Base-by-base conservation (phyloP, 768 basidiomycete genomes). In the Candolleomyces efflorescens region DNA sequence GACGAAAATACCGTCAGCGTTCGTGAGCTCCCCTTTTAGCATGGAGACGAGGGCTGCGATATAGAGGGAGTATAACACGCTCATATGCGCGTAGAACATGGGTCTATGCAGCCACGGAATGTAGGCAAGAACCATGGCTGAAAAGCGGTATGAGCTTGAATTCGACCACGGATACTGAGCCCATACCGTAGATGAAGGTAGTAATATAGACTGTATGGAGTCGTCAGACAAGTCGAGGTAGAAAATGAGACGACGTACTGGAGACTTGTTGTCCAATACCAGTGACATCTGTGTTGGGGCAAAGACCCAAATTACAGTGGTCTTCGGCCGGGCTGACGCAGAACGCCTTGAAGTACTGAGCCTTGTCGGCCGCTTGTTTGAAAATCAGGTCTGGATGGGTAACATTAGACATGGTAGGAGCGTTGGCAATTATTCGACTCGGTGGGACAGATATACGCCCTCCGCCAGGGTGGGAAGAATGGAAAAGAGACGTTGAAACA, bases 261-360 rank as follows among this genome's bases (percentile, higher is more conserved):
- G 65, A 65, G 12, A 65, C 38, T 37, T 65, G 63, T 26, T 62
- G 59, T 3, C 64, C 65, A 37, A 65, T 39, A 3, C 65, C 65
- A 5, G 65, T 65, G 20, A 65, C 63, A 53, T 65, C 65, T 5
- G 54, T 38, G 54, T 65, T 65, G 13, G 65, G 65, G 49, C 65
- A 65, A 15, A 44, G 17, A 5, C 56, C 56, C 43, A 59, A 58
- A 6, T 50, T 52, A 43, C 65, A 65, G 10, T 52, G 51, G 27
- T 61, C 62, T 1, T 23, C 23, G 1, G 61, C 59, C 20, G 65
- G 63, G 2, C 52, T 44, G 18, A 65, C 44, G 32, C 65, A 65
- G 37, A 64, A 64, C 1, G 60, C 65, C 48, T 65, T 48, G 12
- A 36, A 9, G 37, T 56, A 56, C 3, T 22, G 7, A 3, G 32